Evolutionary conservation across 1,284 basidiomycete genomes (phyloP).

Genomic region (Neolentinus lepideus): DNA sequence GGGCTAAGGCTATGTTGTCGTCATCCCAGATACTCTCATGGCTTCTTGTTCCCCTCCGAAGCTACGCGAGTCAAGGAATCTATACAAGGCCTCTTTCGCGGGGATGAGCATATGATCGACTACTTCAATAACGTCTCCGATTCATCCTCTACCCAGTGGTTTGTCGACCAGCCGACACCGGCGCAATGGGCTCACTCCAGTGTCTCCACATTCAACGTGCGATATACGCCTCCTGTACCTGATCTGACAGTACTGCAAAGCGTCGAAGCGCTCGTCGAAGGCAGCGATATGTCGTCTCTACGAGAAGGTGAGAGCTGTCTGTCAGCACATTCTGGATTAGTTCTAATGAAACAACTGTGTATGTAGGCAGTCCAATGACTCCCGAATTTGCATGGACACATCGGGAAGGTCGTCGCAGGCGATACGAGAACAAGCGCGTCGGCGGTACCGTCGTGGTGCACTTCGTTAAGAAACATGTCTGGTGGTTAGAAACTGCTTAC

Average conservation of each 20-base stretch:
- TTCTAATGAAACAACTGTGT: slow-evolving; percentile 1
- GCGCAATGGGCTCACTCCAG: slow-evolving; percentile 73
- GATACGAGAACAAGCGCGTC: slow-evolving; percentile 64
- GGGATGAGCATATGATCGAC: slow-evolving; percentile 11
- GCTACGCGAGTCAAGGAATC: slow-evolving; percentile 58
- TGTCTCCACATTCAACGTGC: slow-evolving; percentile 78
- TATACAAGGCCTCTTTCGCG: slow-evolving; percentile 36
- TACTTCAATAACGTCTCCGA: neutral
- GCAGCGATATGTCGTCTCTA: slow-evolving; percentile 71
- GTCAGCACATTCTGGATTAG: neutral
- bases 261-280: slow-evolving; percentile 92
- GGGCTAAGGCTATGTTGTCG: slow-evolving; percentile 1
- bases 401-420: slow-evolving; percentile 60
- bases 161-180: slow-evolving; percentile 30
- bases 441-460: slow-evolving; percentile 96
- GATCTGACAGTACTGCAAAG: slow-evolving; percentile 68
- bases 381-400: slow-evolving; percentile 58
- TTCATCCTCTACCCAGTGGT: neutral
- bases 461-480: slow-evolving; percentile 94
- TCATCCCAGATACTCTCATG: slow-evolving; percentile 94
- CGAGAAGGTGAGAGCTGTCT: slow-evolving; percentile 39
- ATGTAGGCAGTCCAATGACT: slow-evolving; percentile 44
- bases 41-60: slow-evolving; percentile 94
- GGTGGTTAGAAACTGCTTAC: slow-evolving; percentile 91
- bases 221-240: slow-evolving; percentile 69